A percentile compares a stretch with the other conserved stretches of the same genome.
Conservation (phyloP, 176 grass and related monocot species). For the Themeda triandra region DNA sequence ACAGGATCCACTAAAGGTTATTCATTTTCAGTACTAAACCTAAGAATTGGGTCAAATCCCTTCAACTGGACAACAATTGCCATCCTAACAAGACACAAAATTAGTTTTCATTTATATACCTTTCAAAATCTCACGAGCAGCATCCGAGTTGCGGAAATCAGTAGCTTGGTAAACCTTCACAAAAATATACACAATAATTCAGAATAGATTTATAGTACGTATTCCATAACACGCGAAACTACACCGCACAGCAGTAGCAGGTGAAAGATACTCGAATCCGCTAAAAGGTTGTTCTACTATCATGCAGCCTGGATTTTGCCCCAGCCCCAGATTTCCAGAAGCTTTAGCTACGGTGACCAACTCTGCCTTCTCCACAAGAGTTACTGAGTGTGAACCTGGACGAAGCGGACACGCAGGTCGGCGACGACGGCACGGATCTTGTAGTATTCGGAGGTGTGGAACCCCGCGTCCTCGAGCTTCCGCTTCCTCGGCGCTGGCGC, state of each 20-base stretch:
- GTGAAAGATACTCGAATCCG: neutral
- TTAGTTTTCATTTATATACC: slow-evolving; percentile 24
- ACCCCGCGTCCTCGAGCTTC: slow-evolving; percentile 41
- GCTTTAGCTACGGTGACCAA: neutral
- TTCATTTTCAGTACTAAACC: neutral
- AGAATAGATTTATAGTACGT: neutral
- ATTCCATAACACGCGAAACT: neutral
- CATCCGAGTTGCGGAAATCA: slow-evolving; percentile 42
- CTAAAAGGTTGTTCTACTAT: neutral
- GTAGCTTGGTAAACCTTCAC: slow-evolving; percentile 42
- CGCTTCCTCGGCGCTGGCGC: slow-evolving; percentile 2
- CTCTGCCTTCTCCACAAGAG: neutral
- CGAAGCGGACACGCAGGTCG: slow-evolving; percentile 34
- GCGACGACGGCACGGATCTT: slow-evolving; percentile 47
- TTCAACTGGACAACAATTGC: neutral
- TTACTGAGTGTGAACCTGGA: slow-evolving; percentile 14
- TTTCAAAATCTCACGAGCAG: slow-evolving; percentile 48
- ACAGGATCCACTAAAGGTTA: neutral
- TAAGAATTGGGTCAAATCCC: neutral
- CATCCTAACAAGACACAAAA: neutral
- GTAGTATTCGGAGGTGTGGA: slow-evolving; percentile 44
- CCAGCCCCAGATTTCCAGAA: neutral
- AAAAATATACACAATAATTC: slow-evolving; percentile 11
- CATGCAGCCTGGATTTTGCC: neutral
- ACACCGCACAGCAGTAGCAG: neutral